Conservation (phyloP, 2,329 filamentous ascomycete species). For the Madurella mycetomatis region DNA sequence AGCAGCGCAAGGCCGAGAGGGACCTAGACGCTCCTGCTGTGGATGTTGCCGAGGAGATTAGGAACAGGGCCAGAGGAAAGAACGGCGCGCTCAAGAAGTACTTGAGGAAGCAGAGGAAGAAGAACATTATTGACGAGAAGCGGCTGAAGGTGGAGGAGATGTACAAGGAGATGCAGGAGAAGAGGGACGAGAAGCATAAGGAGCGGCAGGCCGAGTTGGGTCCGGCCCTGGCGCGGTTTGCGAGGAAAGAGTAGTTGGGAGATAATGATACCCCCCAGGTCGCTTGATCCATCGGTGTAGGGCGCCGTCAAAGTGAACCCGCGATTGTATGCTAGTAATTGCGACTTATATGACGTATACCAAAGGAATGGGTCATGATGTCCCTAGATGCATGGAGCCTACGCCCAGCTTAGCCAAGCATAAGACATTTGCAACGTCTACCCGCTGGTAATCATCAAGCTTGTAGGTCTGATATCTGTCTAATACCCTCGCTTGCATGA, state of each 20-base stretch:
- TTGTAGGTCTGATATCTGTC: no score
- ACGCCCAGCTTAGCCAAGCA: no score
- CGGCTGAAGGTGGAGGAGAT: conserved; percentile 80
- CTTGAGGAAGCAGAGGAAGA: conserved; percentile 83
- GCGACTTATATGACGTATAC: no score
- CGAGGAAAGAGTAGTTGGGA: conserved; percentile 55
- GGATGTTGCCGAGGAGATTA: conserved; percentile 56
- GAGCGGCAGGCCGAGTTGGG: conserved; percentile 72
- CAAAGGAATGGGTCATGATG: no score
- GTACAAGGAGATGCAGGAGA: conserved; percentile 66
- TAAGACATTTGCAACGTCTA: no score
- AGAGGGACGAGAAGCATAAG: conserved; percentile 57
- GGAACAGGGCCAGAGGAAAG: conserved; percentile 80
- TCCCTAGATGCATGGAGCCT: no score
- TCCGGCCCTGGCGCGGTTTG: conserved; percentile 82
- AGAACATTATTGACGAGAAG: conserved; percentile 96
- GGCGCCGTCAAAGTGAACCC: no score
- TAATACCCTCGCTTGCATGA: no score
- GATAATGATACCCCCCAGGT: conserved; percentile 29
- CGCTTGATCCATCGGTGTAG: neutral
- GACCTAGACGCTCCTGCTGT: conserved; percentile 68
- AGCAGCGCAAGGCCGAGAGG: conserved; percentile 70
- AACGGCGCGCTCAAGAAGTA: conserved; percentile 86
- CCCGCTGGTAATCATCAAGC: no score
- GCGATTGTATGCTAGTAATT: no score